Conservation (phyloP, 345 rosid species). For the Physaria fendleri region DNA sequence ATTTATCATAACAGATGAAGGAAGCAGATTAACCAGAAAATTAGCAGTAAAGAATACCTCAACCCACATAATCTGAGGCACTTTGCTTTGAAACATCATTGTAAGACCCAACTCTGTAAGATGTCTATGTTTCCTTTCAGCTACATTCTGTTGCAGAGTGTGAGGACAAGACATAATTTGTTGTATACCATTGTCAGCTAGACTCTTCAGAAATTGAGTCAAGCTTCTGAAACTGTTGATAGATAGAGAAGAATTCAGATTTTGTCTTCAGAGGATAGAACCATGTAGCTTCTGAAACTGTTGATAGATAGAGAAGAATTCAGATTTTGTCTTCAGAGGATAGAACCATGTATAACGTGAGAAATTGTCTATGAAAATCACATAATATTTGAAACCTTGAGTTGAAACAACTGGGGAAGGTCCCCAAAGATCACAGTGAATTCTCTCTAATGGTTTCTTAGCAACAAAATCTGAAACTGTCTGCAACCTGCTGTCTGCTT, state of each 20-base stretch:
- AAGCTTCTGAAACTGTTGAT: too few relatives aligned
- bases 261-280: too few relatives aligned
- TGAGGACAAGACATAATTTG: neutral
- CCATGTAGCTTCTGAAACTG: too few relatives aligned
- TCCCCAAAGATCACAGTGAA: neutral
- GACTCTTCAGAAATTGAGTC: too few relatives aligned
- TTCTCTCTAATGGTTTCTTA: neutral
- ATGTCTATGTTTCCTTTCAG: neutral
- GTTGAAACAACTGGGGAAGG: neutral
- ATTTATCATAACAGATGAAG: neutral
- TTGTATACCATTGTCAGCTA: too few relatives aligned
- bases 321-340: neutral
- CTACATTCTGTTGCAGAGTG: neutral
- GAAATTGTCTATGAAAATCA: neutral
- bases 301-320: too few relatives aligned
- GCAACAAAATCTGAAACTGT: too few relatives aligned
- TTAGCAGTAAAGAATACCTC: neutral
- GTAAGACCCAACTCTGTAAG: neutral
- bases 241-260: neutral
- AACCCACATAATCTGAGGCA: neutral
- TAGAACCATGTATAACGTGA: neutral
- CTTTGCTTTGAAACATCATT: neutral
- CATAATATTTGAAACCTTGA: neutral
- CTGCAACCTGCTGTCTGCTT: too few relatives aligned
- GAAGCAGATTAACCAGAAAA: too few relatives aligned